A percentile compares a stretch with the other conserved stretches of the same genome.
These are phyloP conservation scores for Catharanthus roseus DNA, from an alignment of 257 asterid genomes.

Conservation along the genomic window DNA sequence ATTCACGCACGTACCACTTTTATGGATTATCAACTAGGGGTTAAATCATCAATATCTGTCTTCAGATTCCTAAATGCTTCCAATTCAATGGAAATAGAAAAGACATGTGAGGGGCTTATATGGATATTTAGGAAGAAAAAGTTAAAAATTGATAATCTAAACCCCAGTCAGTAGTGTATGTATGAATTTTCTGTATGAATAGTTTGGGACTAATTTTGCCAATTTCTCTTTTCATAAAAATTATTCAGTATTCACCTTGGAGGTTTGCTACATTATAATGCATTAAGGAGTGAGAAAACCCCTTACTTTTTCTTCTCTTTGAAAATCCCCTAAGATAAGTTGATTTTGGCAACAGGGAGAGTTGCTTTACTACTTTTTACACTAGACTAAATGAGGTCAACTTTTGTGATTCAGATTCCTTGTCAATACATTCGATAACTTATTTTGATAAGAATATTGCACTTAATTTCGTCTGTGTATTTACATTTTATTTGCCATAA, in stretches of 20 bases:
- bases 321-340: background rate
- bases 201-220: no score
- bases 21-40: no score
- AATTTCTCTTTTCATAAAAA: no score
- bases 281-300: background rate
- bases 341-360: background rate
- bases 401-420: conserved; percentile 2
- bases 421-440: background rate
- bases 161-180: no score
- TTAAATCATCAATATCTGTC: no score
- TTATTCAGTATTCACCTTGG: background rate
- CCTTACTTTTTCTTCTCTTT: background rate
- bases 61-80: no score
- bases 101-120: no score
- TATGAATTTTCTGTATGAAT: no score
- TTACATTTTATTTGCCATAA: background rate
- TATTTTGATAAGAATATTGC: background rate
- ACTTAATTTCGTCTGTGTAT: background rate
- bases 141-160: no score
- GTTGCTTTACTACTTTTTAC: background rate
- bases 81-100: no score
- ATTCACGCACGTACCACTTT: no score
- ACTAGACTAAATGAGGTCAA: background rate
- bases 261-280: background rate
- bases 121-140: no score